phyloP scores from a whole-genome alignment of 805 yeast genomes.

The Saccharomycopsis fodiens region DNA sequence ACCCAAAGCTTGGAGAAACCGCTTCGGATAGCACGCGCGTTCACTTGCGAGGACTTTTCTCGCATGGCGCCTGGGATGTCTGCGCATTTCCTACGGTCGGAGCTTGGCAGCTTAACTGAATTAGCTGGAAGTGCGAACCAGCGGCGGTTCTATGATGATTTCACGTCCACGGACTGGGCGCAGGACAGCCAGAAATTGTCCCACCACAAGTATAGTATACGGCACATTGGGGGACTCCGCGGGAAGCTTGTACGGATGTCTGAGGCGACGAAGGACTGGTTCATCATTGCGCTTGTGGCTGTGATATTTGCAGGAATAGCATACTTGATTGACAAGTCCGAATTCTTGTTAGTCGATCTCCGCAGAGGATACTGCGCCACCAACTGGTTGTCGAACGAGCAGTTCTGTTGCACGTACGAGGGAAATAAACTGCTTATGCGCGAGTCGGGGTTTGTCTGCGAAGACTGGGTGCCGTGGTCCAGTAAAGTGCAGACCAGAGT shows the following conservation, averaged over 20 bases:
- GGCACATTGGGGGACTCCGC: slow-evolving; percentile 28
- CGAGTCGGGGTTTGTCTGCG: slow-evolving; percentile 23
- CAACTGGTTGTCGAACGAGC: slow-evolving; percentile 37
- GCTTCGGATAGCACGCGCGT: not conserved
- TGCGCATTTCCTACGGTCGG: slow-evolving; percentile 10
- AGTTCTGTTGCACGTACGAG: slow-evolving; percentile 32
- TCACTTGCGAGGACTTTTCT: slow-evolving; percentile 7
- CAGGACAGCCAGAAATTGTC: slow-evolving; percentile 40
- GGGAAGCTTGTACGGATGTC: slow-evolving; percentile 28
- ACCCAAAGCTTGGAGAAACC: not conserved
- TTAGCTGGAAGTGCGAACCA: slow-evolving; percentile 1
- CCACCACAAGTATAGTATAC: slow-evolving; percentile 32
- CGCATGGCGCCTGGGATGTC: slow-evolving; percentile 10
- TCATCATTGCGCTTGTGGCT: slow-evolving; percentile 39
- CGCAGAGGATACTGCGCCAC: slow-evolving; percentile 44
- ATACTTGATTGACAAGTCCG: slow-evolving; percentile 39
- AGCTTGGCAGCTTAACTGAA: slow-evolving; percentile 2
- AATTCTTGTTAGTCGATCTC: slow-evolving; percentile 40
- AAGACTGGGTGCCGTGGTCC: slow-evolving; percentile 40
- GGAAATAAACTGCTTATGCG: slow-evolving; percentile 1
- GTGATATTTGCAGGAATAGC: slow-evolving; percentile 43
- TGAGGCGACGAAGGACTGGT: slow-evolving; percentile 41
- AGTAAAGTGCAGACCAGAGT: slow-evolving; percentile 21
- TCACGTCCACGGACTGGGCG: slow-evolving; percentile 56
- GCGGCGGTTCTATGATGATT: slow-evolving; percentile 46